phyloP scores from a whole-genome alignment of 106 monocot species.

The Acorus gramineus region DNA sequence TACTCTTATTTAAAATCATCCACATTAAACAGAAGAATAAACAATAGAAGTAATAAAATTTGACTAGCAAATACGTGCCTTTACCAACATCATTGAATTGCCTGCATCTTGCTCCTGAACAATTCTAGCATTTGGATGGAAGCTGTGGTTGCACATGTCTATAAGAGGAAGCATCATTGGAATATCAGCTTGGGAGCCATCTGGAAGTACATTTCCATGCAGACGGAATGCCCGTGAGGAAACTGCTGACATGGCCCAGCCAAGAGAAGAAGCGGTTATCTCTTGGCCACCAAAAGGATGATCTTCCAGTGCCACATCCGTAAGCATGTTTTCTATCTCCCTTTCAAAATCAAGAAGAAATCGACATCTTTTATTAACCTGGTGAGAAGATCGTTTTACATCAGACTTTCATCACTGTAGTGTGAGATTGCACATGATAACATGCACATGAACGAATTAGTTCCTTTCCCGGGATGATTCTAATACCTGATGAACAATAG shows the following conservation, averaged over 20 bases:
- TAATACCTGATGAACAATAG: conserved; percentile 80
- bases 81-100: conserved; percentile 48
- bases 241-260: conserved; percentile 97
- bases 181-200: conserved; percentile 23
- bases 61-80: conserved; percentile 26
- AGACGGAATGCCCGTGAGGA: conserved; percentile 96
- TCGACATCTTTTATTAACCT: conserved; percentile 95
- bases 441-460: no score
- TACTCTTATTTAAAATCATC: no score
- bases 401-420: no score
- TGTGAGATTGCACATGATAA: no score
- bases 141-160: conserved; percentile 96
- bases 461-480: not conserved
- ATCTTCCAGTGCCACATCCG: conserved; percentile 18
- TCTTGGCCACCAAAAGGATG: conserved; percentile 90
- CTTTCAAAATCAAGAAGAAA: conserved; percentile 87
- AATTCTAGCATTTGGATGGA: conserved; percentile 82
- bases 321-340: conserved; percentile 37
- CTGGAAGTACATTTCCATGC: conserved; percentile 24
- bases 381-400: not conserved
- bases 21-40: not conserved
- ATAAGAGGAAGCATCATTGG: conserved; percentile 95
- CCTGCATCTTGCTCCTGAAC: conserved; percentile 43
- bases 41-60: not conserved
- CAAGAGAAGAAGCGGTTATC: conserved; percentile 71